Evolutionary conservation across 169 alveolate species (phyloP), one percentile per base, ranked within the genome.

Genomic region (Prorocentrum cordatum): DNA sequence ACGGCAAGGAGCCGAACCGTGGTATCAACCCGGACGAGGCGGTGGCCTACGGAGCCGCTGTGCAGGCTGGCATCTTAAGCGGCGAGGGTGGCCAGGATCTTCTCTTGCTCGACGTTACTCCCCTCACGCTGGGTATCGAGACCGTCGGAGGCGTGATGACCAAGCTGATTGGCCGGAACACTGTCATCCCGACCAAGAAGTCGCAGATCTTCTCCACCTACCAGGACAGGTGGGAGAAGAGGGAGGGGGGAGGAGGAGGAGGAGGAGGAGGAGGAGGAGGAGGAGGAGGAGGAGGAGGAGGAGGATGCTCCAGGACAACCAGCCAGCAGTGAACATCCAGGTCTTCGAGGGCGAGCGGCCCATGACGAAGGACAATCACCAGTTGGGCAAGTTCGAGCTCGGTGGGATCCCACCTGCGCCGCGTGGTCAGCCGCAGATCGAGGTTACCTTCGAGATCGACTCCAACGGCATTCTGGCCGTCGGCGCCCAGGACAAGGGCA

Each of bases 271-370:
- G n/a, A n/a, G n/a, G n/a, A n/a, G n/a, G n/a, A n/a, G n/a, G n/a
- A n/a, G n/a, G n/a, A n/a, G n/a, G n/a, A n/a, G n/a, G n/a, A n/a
- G n/a, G n/a, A n/a, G n/a, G n/a, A n/a, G n/a, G n/a, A n/a, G n/a
- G n/a, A n/a, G n/a, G n/a, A n/a, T n/a, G n/a, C n/a, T n/a, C n/a
- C n/a, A n/a, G 92, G 99, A 97, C 94, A 94, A 97, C 80, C 98
- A 97, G 94, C 95, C 97, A 61, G 97, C 97, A 12, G 99, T 97
- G 42, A 93, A 97, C 75, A 96, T 97, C 88, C 96, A 96, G 95
- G 97, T 96, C 83, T 97, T 92, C 92, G 98, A 97, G 93, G 99
- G 99, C 31, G 99, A 97, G 93, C 97, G 99, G 68, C 96, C 98
- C n/a, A 94, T 96, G 96, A 95, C 98, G 31, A 96, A 96, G 96